These are phyloP conservation scores for Plasmodium chabaudi DNA, from an alignment of 169 alveolate species.

Conservation along the genomic window DNA sequence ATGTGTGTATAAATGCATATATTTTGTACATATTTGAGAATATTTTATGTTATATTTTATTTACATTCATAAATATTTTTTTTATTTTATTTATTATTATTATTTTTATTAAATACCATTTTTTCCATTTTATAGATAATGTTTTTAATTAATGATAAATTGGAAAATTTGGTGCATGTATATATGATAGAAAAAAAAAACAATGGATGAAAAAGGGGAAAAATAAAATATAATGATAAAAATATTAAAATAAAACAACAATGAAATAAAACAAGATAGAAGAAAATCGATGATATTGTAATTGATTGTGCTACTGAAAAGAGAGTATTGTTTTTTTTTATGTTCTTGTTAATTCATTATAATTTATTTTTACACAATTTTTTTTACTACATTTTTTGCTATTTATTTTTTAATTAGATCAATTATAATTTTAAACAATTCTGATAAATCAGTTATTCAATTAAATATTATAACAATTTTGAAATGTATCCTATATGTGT, in stretches of 20 bases:
- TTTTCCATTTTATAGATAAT: slow-evolving; percentile 16
- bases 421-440: no score
- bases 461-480: no score
- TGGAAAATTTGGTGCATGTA: slow-evolving; percentile 14
- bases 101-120: not conserved
- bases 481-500: no score
- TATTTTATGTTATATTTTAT: not conserved
- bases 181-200: slow-evolving; percentile 14
- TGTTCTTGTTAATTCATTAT: slow-evolving; percentile 1
- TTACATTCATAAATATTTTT: not conserved
- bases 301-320: not conserved
- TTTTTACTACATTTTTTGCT: slow-evolving; percentile 1
- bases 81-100: not conserved
- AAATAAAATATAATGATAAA: not conserved
- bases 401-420: not conserved
- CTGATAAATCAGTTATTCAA: no score
- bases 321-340: not conserved
- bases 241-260: not conserved
- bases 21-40: not conserved
- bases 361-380: not conserved
- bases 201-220: not conserved
- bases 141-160: slow-evolving; percentile 16
- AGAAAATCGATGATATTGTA: not conserved
- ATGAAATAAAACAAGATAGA: not conserved
- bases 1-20: slow-evolving; percentile 4